These are phyloP conservation scores for Sugiyamaella qingdaonensis DNA, from an alignment of 805 yeast species.

Conservation along the genomic window DNA sequence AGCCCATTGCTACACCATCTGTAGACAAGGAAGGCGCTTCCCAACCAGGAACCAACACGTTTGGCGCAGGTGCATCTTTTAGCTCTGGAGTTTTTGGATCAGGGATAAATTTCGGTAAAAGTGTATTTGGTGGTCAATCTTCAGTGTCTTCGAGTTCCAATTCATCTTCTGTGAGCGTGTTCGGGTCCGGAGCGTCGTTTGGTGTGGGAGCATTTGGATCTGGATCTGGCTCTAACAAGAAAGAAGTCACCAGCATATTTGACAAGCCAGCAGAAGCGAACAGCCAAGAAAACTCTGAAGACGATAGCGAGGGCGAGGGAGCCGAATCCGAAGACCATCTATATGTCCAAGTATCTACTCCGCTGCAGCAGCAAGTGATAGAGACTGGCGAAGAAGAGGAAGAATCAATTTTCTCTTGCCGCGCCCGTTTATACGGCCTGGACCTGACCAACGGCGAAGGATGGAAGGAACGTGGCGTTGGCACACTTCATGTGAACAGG, in stretches of 20 bases:
- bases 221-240: constrained; percentile 12
- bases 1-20: constrained; percentile 2
- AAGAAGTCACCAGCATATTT: neutral
- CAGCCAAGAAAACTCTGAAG: constrained; percentile 21
- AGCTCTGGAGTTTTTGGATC: constrained; percentile 40
- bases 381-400: constrained; percentile 94
- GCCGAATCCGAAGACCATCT: constrained; percentile 31
- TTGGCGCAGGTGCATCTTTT: neutral
- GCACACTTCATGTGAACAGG: constrained; percentile 74
- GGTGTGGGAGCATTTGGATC: constrained; percentile 15
- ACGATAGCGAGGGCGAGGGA: constrained; percentile 23
- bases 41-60: no score
- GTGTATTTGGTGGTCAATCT: constrained; percentile 1
- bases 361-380: constrained; percentile 34
- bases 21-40: constrained; percentile 1
- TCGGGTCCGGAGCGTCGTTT: constrained; percentile 15
- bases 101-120: constrained; percentile 29
- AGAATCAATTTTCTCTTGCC: constrained; percentile 57
- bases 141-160: neutral
- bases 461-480: constrained; percentile 96
- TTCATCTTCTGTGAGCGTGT: neutral
- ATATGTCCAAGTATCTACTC: constrained; percentile 30
- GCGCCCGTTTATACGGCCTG: constrained; percentile 74
- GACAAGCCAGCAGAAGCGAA: constrained; percentile 25
- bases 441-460: constrained; percentile 66